phyloP scores from a whole-genome alignment of 768 basidiomycete genomes.

The Pisolithus albus region DNA sequence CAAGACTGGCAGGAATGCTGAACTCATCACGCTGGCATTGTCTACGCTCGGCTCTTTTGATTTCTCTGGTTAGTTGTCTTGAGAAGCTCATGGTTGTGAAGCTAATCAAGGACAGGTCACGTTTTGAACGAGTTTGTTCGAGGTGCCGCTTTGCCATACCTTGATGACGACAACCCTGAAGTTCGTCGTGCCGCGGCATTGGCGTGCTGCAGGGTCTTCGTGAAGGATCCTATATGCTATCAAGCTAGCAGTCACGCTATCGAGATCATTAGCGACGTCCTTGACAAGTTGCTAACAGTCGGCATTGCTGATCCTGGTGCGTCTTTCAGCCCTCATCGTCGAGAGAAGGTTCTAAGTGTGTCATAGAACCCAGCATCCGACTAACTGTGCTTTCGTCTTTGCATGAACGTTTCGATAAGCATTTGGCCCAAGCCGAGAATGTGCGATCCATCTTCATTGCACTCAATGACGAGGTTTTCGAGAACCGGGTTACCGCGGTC shows the following conservation, averaged over 20 bases:
- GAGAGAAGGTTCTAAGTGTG: slow-evolving; percentile 5
- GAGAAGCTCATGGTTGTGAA: slow-evolving; percentile 1
- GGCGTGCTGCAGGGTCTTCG: slow-evolving; percentile 88
- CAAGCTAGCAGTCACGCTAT: slow-evolving; percentile 95
- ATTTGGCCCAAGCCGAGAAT: slow-evolving; percentile 95
- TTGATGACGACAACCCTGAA: slow-evolving; percentile 87
- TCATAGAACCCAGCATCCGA: slow-evolving; percentile 65
- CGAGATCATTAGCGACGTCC: slow-evolving; percentile 95
- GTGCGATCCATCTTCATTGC: slow-evolving; percentile 97
- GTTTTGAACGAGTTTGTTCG: slow-evolving; percentile 94
- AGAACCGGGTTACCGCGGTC: slow-evolving; percentile 89
- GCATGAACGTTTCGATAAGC: slow-evolving; percentile 92
- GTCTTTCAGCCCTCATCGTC: slow-evolving; percentile 1
- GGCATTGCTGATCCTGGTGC: slow-evolving; percentile 94
- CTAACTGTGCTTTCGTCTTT: slow-evolving; percentile 80
- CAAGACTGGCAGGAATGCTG: slow-evolving; percentile 55
- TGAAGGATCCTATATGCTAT: slow-evolving; percentile 91
- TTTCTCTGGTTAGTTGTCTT: slow-evolving; percentile 64
- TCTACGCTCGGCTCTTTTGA: slow-evolving; percentile 87
- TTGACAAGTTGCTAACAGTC: slow-evolving; percentile 91
- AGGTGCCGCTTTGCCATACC: slow-evolving; percentile 81
- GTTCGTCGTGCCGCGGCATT: slow-evolving; percentile 85
- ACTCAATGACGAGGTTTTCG: slow-evolving; percentile 93
- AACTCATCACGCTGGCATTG: slow-evolving; percentile 75
- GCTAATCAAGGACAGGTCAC: slow-evolving; percentile 51